Percentiles rank a stretch among this genome's conserved stretches.
Conservation (phyloP, 2,329 filamentous ascomycete genomes). For the Diaporthe longicolla region DNA sequence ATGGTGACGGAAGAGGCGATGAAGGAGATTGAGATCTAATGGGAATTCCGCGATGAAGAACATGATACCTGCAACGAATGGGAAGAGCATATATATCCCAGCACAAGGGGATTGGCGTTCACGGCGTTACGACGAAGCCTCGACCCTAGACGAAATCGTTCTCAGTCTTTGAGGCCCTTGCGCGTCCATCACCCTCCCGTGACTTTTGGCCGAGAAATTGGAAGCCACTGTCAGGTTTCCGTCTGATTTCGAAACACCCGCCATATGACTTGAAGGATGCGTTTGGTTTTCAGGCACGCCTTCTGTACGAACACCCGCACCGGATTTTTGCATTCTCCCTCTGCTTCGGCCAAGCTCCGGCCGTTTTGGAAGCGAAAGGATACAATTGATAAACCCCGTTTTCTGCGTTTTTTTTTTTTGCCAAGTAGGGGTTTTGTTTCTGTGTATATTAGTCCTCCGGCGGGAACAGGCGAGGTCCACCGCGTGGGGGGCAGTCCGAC, state of each 20-base stretch:
- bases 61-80: slow-evolving; percentile 45
- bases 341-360: slow-evolving; percentile 15
- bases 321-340: slow-evolving; percentile 38
- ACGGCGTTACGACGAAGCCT: slow-evolving; percentile 43
- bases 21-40: slow-evolving; percentile 74
- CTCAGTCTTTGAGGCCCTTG: slow-evolving; percentile 27
- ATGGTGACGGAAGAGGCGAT: slow-evolving; percentile 65
- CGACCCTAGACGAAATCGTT: slow-evolving; percentile 41
- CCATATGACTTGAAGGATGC: slow-evolving; percentile 19
- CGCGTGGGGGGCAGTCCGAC: slow-evolving; percentile 2
- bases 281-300: slow-evolving; percentile 19
- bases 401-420: slow-evolving; percentile 20
- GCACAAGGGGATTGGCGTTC: slow-evolving; percentile 42
- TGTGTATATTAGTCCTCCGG: slow-evolving; percentile 42
- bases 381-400: slow-evolving; percentile 39
- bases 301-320: slow-evolving; percentile 37
- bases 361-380: slow-evolving; percentile 38
- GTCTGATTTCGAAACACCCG: slow-evolving; percentile 17
- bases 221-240: slow-evolving; percentile 11
- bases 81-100: slow-evolving; percentile 43
- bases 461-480: slow-evolving; percentile 29
- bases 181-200: slow-evolving; percentile 17
- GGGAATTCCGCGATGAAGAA: slow-evolving; percentile 46
- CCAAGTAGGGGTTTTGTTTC: slow-evolving; percentile 27
- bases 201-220: slow-evolving; percentile 2